A percentile compares a stretch with the other conserved stretches of the same genome.
These are phyloP conservation scores for Globisporangium apiculatum DNA, from an alignment of 352 stramenopile species.

Conservation along the genomic window DNA sequence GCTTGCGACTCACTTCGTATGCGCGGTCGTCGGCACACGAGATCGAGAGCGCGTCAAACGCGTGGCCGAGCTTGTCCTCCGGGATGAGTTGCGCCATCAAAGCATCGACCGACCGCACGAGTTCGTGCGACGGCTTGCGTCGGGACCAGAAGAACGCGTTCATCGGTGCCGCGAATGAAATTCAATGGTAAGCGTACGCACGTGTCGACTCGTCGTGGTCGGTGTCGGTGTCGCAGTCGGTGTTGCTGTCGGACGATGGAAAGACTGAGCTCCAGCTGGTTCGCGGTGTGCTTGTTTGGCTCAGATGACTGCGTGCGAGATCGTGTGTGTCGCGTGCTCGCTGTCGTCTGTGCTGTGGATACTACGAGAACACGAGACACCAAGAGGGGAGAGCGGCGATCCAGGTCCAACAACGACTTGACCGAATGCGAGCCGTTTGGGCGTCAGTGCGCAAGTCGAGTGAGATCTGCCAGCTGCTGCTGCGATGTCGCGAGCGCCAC, in stretches of 20 bases:
- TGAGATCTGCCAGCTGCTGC: neutral
- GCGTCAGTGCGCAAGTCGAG: neutral
- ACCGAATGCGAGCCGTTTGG: neutral
- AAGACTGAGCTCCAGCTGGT: conserved; percentile 1
- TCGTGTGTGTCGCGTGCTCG: too few relatives aligned
- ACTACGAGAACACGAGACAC: neutral
- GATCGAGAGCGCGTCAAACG: conserved; percentile 41
- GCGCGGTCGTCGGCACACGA: conserved; percentile 18
- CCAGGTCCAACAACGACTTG: too few relatives aligned
- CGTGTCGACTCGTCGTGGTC: neutral
- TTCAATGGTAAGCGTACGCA: neutral
- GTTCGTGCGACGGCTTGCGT: conserved; percentile 61
- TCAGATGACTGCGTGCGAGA: too few relatives aligned
- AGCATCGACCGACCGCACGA: conserved; percentile 64
- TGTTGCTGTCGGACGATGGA: neutral
- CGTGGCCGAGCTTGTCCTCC: conserved; percentile 45
- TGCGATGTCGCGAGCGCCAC: conserved; percentile 1
- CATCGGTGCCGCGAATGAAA: conserved; percentile 17
- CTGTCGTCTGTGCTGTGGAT: neutral
- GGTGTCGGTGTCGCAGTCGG: conserved; percentile 3
- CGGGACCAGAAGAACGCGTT: conserved; percentile 81
- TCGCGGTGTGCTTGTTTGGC: neutral
- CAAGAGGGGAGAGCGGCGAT: too few relatives aligned
- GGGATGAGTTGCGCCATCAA: conserved; percentile 50
- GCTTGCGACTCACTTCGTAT: conserved; percentile 18